Conservation (phyloP, 495 filamentous ascomycete genomes). For the Aspergillus steynii region DNA sequence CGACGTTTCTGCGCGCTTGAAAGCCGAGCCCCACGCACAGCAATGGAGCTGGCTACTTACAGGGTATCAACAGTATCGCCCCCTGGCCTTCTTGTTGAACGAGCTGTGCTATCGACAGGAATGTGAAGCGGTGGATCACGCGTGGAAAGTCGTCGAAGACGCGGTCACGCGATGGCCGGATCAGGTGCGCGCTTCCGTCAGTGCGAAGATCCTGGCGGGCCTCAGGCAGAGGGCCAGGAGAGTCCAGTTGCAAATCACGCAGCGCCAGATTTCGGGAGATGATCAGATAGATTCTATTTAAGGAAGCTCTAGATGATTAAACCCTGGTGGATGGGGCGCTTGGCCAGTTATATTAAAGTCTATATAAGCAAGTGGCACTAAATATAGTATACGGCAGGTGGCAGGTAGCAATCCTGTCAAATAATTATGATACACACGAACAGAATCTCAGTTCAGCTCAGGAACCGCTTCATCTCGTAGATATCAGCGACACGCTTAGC, state of each 20-base stretch:
- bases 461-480: too few species aligned
- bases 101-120: constrained; percentile 7
- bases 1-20: constrained; percentile 9
- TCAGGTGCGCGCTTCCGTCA: constrained; percentile 4
- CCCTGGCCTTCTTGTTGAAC: constrained; percentile 10
- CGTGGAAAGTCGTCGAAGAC: constrained; percentile 12
- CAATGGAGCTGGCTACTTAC: constrained; percentile 14
- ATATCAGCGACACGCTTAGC: constrained; percentile 9
- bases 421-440: background rate
- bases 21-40: constrained; percentile 4
- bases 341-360: background rate
- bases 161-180: constrained; percentile 14
- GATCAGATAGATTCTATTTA: too few species aligned
- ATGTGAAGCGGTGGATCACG: background rate
- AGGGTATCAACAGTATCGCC: constrained; percentile 14
- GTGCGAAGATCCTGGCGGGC: constrained; percentile 9
- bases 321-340: background rate
- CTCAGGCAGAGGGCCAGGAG: too few species aligned
- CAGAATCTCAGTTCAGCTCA: background rate
- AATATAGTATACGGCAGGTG: background rate
- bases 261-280: too few species aligned
- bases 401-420: background rate
- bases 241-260: too few species aligned
- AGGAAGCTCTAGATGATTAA: too few species aligned
- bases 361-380: background rate